phyloP scores from a whole-genome alignment of 345 rosid species.

The Laguncularia racemosa region DNA sequence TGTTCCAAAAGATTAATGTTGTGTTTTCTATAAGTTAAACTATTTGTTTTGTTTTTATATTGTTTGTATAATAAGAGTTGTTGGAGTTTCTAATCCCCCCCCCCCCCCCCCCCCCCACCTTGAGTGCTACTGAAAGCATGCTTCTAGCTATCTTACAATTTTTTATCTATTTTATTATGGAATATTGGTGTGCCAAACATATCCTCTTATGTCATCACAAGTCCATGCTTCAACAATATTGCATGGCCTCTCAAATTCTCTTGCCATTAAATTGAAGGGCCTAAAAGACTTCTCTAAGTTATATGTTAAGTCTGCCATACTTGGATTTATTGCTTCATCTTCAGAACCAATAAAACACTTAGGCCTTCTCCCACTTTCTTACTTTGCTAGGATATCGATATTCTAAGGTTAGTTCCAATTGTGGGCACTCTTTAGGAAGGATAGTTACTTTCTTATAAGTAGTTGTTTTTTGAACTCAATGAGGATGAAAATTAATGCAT shows the following conservation, averaged over 20 bases:
- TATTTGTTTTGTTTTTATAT: no score
- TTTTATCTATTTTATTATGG: not conserved
- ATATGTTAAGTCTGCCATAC: conserved; percentile 58
- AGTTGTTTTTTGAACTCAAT: no score
- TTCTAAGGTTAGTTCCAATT: conserved; percentile 50
- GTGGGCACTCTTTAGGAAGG: no score
- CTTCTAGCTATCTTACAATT: not conserved
- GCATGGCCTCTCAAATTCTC: conserved; percentile 51
- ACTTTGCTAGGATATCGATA: conserved; percentile 65
- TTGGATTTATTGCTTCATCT: conserved; percentile 66
- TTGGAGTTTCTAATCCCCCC: no score
- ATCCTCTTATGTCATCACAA: conserved; percentile 22
- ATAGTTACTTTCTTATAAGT: no score
- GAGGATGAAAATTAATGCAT: no score
- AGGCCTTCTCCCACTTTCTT: conserved; percentile 61
- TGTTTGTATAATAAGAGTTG: no score
- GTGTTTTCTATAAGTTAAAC: no score
- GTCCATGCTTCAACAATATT: conserved; percentile 42
- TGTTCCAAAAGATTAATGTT: no score
- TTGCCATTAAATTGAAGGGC: conserved; percentile 57
- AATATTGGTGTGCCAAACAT: not conserved
- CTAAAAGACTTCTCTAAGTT: conserved; percentile 75
- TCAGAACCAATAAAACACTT: conserved; percentile 40
- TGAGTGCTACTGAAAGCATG: no score
- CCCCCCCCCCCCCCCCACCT: no score